Evolutionary conservation across 306 rosid species (phyloP).

Genomic region (Hylodesmum podocarpum): DNA sequence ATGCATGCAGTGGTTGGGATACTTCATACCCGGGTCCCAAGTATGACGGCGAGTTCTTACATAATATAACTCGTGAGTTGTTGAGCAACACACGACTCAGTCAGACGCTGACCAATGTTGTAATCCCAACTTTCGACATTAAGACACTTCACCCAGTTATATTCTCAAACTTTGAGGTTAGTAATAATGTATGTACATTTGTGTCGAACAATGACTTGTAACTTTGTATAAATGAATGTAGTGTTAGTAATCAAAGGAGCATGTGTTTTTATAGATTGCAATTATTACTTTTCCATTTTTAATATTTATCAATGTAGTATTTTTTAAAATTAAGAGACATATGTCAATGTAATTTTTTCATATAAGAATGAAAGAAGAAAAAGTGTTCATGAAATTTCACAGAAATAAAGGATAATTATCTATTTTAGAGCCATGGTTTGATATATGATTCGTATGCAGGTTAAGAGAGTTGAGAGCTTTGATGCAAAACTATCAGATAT

Average conservation of each 20-base stretch:
- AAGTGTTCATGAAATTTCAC: too few relatives aligned
- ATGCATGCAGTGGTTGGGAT: conserved; percentile 23
- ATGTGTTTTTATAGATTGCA: too few relatives aligned
- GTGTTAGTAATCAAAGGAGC: too few relatives aligned
- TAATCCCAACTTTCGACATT: conserved; percentile 40
- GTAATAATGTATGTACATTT: neutral
- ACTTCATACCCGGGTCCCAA: neutral
- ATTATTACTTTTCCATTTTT: too few relatives aligned
- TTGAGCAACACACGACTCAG: conserved; percentile 12
- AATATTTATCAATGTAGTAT: too few relatives aligned
- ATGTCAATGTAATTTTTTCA: too few relatives aligned
- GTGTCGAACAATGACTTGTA: too few relatives aligned
- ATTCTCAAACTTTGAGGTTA: conserved; percentile 37
- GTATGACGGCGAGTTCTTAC: conserved; percentile 28
- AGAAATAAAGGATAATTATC: too few relatives aligned
- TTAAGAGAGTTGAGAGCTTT: neutral
- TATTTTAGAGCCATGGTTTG: too few relatives aligned
- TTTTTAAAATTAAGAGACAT: too few relatives aligned
- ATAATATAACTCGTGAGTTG: neutral
- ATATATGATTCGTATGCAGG: too few relatives aligned
- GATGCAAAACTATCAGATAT: conserved; percentile 36
- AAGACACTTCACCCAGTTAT: conserved; percentile 10
- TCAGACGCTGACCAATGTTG: conserved; percentile 27
- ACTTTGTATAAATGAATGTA: neutral
- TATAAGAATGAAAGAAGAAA: too few relatives aligned